Evolutionary conservation across 257 asterid species (phyloP).

Genomic region (Plantago elongata): DNA sequence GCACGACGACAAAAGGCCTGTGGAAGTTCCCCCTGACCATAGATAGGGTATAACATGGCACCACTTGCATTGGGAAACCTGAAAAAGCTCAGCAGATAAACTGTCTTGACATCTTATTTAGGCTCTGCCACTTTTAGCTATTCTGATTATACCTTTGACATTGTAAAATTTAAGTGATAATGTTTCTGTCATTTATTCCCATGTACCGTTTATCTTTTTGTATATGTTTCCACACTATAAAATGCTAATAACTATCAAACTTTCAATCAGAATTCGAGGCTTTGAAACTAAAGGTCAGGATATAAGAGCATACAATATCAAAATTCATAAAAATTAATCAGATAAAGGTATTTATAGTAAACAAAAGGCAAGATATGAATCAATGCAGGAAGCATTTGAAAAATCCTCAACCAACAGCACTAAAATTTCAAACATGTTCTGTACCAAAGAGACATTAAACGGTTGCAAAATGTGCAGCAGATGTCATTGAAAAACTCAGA

Average conservation of each 20-base stretch:
- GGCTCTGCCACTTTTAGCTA: slow-evolving; percentile 4
- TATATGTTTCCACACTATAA: no score
- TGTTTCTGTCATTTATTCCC: neutral
- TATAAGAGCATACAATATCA: no score
- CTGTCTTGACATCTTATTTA: neutral
- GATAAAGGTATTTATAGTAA: neutral
- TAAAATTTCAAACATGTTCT: neutral
- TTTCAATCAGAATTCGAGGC: neutral
- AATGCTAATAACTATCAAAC: neutral
- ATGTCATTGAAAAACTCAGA: neutral
- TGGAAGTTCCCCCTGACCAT: slow-evolving; percentile 93
- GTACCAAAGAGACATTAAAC: neutral
- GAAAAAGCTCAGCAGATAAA: slow-evolving; percentile 15
- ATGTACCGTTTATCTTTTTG: no score
- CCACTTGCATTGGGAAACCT: slow-evolving; percentile 91
- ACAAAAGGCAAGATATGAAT: neutral
- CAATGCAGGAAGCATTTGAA: neutral
- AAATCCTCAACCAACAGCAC: neutral
- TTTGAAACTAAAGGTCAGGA: neutral
- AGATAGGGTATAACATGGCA: slow-evolving; percentile 84
- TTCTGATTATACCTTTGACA: neutral
- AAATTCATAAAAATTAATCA: neutral
- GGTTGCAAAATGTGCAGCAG: neutral
- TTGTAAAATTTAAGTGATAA: neutral
- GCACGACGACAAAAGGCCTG: slow-evolving; percentile 98